Conservation (phyloP, 495 filamentous ascomycete genomes). For the Xylaria sp. region DNA sequence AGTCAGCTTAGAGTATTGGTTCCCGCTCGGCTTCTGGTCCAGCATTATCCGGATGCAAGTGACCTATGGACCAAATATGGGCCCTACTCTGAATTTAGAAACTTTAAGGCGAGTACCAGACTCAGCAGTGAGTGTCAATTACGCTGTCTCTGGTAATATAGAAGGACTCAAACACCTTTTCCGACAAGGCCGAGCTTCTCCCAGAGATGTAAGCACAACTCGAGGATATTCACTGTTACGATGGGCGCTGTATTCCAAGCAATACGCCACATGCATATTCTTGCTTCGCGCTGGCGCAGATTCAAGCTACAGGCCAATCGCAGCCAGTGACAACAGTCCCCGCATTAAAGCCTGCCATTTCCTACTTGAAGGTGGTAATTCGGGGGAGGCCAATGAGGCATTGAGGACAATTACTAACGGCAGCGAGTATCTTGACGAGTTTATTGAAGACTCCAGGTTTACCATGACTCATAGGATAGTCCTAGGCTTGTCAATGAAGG, state of each 20-base stretch:
- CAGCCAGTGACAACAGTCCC: slow-evolving; percentile 35
- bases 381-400: slow-evolving; percentile 21
- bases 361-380: slow-evolving; percentile 15
- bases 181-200: slow-evolving; percentile 32
- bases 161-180: slow-evolving; percentile 39
- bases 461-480: slow-evolving; percentile 42
- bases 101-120: slow-evolving; percentile 30
- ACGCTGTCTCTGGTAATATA: slow-evolving; percentile 36
- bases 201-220: slow-evolving; percentile 36
- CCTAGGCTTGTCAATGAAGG: slow-evolving; percentile 33
- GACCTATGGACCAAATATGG: background rate
- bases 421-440: slow-evolving; percentile 39
- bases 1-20: slow-evolving; percentile 13
- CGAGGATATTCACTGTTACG: slow-evolving; percentile 32
- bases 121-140: slow-evolving; percentile 29
- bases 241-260: slow-evolving; percentile 44
- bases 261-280: slow-evolving; percentile 40
- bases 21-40: slow-evolving; percentile 12
- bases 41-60: slow-evolving; percentile 7
- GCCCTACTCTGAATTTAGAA: slow-evolving; percentile 17
- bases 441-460: slow-evolving; percentile 36
- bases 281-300: slow-evolving; percentile 41
- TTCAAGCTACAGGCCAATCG: slow-evolving; percentile 39
- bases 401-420: slow-evolving; percentile 30
- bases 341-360: slow-evolving; percentile 37